A percentile compares a stretch with the other conserved stretches of the same genome.
Evolutionary conservation across 495 filamentous ascomycete genomes (phyloP).

Genomic region (Aspergillus heteromorphus): DNA sequence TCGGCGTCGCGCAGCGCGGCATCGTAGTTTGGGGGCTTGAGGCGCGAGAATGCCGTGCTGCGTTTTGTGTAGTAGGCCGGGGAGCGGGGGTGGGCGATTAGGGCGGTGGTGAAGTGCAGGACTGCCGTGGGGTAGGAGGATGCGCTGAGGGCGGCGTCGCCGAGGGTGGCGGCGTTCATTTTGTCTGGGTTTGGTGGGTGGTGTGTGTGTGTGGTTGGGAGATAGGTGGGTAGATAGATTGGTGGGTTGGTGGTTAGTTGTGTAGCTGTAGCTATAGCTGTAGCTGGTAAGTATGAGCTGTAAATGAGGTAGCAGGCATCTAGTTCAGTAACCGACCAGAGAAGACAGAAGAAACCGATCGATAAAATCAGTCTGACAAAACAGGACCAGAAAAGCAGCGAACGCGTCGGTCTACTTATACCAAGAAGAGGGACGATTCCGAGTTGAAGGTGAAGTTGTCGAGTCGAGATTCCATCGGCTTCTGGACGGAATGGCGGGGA

Average conservation of each 20-base stretch:
- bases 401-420: no score
- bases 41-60: constrained; percentile 73
- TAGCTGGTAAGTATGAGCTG: background rate
- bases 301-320: background rate
- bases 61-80: constrained; percentile 84
- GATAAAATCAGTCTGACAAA: no score
- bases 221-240: background rate
- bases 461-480: no score
- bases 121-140: constrained; percentile 65
- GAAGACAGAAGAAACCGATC: background rate
- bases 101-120: constrained; percentile 67
- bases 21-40: constrained; percentile 44
- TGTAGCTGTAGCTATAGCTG: background rate
- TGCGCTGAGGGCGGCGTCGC: constrained; percentile 57
- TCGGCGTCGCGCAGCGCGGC: constrained; percentile 76
- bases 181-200: background rate
- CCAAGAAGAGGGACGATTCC: no score
- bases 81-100: constrained; percentile 58
- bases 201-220: background rate
- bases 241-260: background rate
- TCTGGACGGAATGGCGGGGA: no score
- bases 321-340: background rate
- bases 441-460: no score
- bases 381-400: no score
- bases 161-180: constrained; percentile 60